These are phyloP conservation scores for Trichomonas gallinae DNA, from an alignment of 208 protist genomes.

Conservation along the genomic window DNA sequence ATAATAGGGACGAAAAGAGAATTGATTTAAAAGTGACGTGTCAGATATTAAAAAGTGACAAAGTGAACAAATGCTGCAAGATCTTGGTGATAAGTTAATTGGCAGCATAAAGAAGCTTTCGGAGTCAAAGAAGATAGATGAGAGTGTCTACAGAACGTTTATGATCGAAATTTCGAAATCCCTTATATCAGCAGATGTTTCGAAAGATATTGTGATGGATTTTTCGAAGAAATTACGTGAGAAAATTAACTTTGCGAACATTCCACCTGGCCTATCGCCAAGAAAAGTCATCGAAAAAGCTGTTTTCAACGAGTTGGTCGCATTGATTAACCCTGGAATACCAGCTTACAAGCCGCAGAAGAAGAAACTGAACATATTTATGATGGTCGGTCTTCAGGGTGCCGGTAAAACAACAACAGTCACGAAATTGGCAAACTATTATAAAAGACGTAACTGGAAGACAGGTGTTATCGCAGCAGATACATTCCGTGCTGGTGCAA, in stretches of 20 bases:
- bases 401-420: constrained; percentile 88
- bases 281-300: background rate
- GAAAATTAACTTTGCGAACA: background rate
- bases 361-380: constrained; percentile 80
- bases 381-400: constrained; percentile 97
- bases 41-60: no score
- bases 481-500: constrained; percentile 76
- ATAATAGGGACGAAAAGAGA: no score
- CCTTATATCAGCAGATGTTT: background rate
- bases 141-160: background rate
- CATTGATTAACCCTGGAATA: background rate
- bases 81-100: background rate
- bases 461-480: constrained; percentile 87
- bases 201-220: background rate
- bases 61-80: background rate
- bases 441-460: constrained; percentile 61
- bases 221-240: background rate
- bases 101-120: background rate
- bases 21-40: no score
- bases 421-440: constrained; percentile 85
- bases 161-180: constrained; percentile 6
- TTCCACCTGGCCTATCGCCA: background rate
- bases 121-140: background rate
- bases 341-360: background rate
- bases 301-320: background rate